A percentile compares a stretch with the other conserved stretches of the same genome.
Evolutionary conservation across 2,329 filamentous ascomycete species (phyloP).

Genomic region (Grosmannia serpens): DNA sequence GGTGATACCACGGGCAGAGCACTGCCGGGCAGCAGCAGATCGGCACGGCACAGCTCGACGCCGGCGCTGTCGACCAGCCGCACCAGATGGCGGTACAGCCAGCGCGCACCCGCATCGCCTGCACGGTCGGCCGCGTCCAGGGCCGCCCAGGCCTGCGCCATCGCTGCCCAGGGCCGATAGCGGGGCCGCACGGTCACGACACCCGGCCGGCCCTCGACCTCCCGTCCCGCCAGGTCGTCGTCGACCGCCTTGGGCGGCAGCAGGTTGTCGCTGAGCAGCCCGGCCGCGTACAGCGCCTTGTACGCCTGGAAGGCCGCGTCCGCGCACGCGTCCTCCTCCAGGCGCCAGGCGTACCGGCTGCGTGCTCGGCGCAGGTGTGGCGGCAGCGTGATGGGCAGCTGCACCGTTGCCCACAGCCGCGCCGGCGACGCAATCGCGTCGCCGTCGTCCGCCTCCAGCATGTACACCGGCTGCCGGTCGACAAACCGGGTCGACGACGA

Average conservation of each 20-base stretch:
- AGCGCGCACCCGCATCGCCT: neutral
- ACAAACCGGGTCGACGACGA: slow-evolving; percentile 48
- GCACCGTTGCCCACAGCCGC: slow-evolving; percentile 45
- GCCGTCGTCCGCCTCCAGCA: slow-evolving; percentile 25
- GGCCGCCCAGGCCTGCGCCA: slow-evolving; percentile 31
- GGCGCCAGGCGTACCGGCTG: slow-evolving; percentile 50
- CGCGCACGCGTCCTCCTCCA: slow-evolving; percentile 60
- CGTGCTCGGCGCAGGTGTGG: slow-evolving; percentile 41
- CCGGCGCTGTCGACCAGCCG: slow-evolving; percentile 23
- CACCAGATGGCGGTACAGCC: slow-evolving; percentile 19
- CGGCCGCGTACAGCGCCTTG: slow-evolving; percentile 52
- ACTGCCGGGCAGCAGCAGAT: slow-evolving; percentile 31
- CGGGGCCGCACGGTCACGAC: slow-evolving; percentile 24
- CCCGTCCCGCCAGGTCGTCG: slow-evolving; percentile 16
- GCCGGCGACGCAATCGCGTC: neutral
- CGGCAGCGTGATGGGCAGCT: slow-evolving; percentile 62
- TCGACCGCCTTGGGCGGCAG: slow-evolving; percentile 41
- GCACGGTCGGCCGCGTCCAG: neutral
- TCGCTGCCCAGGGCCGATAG: slow-evolving; percentile 34
- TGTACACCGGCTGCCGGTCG: slow-evolving; percentile 57
- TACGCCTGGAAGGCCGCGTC: slow-evolving; percentile 82
- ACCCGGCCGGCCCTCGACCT: slow-evolving; percentile 25
- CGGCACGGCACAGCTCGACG: slow-evolving; percentile 23
- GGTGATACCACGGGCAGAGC: slow-evolving; percentile 20
- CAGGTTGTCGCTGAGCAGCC: slow-evolving; percentile 66